Conservation (phyloP, 345 rosid species). For the Eucalyptus grandis region DNA sequence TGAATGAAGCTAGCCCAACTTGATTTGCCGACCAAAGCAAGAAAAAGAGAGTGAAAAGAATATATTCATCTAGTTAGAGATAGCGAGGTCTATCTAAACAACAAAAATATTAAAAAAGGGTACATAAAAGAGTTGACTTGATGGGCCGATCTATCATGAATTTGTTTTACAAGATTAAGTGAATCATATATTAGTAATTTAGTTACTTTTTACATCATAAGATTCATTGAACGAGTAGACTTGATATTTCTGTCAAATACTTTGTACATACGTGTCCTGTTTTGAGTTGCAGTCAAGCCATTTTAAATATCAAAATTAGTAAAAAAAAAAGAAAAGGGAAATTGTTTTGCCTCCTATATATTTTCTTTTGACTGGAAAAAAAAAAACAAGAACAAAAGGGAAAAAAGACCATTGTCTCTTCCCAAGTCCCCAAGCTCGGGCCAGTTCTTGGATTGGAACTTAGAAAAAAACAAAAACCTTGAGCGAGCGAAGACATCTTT, state of each 20-base stretch:
- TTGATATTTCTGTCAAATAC: background rate
- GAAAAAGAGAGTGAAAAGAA: background rate
- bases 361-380: background rate
- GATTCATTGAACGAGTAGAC: background rate
- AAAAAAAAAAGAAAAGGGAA: background rate
- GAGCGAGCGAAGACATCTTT: background rate
- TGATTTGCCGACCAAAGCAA: background rate
- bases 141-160: background rate
- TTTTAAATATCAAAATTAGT: background rate
- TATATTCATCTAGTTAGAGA: background rate
- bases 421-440: background rate
- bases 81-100: background rate
- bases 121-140: background rate
- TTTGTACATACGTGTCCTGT: background rate
- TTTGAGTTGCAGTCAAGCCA: background rate
- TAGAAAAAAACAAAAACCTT: background rate
- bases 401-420: slow-evolving; percentile 3
- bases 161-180: background rate
- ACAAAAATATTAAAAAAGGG: background rate
- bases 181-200: background rate
- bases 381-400: background rate
- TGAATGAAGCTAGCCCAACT: background rate
- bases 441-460: slow-evolving; percentile 4
- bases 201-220: background rate
- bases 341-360: background rate